These are phyloP conservation scores for Fraxinus velutina DNA, from an alignment of 305 asterid genomes.

Conservation along the genomic window DNA sequence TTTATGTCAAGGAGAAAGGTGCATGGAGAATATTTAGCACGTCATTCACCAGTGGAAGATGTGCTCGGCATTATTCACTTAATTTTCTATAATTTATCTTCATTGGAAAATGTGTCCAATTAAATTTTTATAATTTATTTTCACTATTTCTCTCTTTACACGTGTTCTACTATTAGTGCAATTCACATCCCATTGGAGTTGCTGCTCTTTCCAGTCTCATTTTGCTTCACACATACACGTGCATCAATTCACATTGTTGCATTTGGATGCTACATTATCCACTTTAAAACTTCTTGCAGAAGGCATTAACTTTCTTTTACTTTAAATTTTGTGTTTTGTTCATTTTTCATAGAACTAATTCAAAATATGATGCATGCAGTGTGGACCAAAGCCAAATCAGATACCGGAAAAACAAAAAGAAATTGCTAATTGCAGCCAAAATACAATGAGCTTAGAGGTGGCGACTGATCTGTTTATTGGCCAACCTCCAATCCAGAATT, in stretches of 20 bases:
- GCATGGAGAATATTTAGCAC: background rate
- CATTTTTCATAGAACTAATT: background rate
- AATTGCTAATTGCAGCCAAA: constrained; percentile 26
- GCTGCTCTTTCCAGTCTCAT: background rate
- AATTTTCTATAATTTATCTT: too few relatives aligned
- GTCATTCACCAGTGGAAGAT: background rate
- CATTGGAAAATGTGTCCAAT: background rate
- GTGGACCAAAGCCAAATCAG: constrained; percentile 24
- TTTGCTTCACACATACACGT: background rate
- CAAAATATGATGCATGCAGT: constrained; percentile 23
- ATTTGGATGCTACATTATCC: background rate
- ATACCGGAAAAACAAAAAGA: constrained; percentile 21
- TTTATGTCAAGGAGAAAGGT: background rate
- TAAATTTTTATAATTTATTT: too few relatives aligned
- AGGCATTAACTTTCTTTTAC: background rate
- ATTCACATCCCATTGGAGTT: background rate
- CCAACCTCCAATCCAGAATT: constrained; percentile 34
- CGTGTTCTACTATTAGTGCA: background rate
- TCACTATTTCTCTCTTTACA: background rate
- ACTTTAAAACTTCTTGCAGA: background rate
- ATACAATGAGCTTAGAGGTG: constrained; percentile 34
- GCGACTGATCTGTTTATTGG: constrained; percentile 63
- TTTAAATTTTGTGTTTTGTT: background rate
- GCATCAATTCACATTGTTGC: background rate
- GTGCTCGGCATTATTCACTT: background rate